These are phyloP conservation scores for Parietichytrium sp. DNA, from an alignment of 108 stramenopile species.

Conservation along the genomic window DNA sequence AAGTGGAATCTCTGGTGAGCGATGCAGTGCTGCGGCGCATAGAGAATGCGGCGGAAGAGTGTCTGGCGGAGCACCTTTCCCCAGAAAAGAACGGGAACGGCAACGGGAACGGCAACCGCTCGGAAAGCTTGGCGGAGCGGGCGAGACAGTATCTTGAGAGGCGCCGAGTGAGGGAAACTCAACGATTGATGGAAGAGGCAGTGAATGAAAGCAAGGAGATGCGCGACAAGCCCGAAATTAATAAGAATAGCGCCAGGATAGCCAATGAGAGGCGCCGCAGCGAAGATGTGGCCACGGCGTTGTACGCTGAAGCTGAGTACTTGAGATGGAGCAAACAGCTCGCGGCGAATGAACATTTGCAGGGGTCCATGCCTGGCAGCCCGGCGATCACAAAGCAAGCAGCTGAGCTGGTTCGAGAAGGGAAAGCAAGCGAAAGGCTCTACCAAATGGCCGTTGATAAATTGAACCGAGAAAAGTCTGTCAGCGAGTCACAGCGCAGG, in stretches of 20 bases:
- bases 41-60: too few relatives aligned
- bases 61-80: too few relatives aligned
- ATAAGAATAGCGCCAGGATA: background rate
- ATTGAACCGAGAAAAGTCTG: background rate
- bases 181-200: background rate
- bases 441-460: background rate
- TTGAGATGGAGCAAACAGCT: background rate
- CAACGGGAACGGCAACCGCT: too few relatives aligned
- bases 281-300: background rate
- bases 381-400: conserved; percentile 4
- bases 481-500: background rate
- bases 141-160: conserved; percentile 29
- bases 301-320: conserved; percentile 31
- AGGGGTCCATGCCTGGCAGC: background rate
- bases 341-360: background rate
- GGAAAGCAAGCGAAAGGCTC: background rate
- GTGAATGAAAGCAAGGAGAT: background rate
- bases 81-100: too few relatives aligned
- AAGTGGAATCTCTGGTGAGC: too few relatives aligned
- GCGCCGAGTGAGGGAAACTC: background rate
- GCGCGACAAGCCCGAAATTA: background rate
- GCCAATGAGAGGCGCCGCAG: background rate
- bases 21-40: too few relatives aligned
- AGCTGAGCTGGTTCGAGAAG: conserved; percentile 19
- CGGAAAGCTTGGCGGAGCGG: conserved; percentile 17